Evolutionary conservation across 2,329 filamentous ascomycete genomes (phyloP).

Genomic region (Calonectria fujianensis): DNA sequence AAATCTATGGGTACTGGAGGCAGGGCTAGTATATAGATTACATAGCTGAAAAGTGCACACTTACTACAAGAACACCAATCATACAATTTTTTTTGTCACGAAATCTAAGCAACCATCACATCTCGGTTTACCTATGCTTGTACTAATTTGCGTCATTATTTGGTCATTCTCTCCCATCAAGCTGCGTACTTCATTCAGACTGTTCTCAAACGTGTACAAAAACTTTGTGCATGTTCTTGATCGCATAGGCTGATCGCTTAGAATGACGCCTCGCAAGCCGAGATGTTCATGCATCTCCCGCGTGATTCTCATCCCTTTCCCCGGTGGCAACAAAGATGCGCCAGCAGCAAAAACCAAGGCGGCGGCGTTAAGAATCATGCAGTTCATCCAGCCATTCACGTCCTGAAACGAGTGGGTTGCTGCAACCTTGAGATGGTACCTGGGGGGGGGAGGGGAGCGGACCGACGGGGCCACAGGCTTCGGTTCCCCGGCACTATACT

Average conservation of each 20-base stretch:
- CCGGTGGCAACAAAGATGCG: neutral
- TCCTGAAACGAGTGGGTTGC: neutral
- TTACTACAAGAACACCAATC: neutral
- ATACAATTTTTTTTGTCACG: neutral
- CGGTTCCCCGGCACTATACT: neutral
- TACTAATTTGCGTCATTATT: neutral
- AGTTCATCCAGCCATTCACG: neutral
- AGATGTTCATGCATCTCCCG: neutral
- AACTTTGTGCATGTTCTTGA: neutral
- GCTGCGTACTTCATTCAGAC: neutral
- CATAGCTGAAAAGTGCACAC: neutral
- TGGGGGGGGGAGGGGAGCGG: neutral
- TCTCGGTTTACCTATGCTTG: neutral
- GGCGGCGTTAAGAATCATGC: neutral
- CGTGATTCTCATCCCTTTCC: neutral
- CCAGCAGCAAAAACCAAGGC: neutral
- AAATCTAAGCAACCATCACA: neutral
- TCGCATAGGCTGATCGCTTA: neutral
- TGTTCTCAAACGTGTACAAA: neutral
- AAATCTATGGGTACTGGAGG: neutral
- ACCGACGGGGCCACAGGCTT: neutral
- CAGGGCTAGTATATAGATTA: neutral
- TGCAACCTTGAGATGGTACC: neutral
- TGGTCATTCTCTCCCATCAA: neutral
- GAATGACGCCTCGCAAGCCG: neutral